Conservation (phyloP, 2,329 filamentous ascomycete species). For the Pleurostoma richardsiae region DNA sequence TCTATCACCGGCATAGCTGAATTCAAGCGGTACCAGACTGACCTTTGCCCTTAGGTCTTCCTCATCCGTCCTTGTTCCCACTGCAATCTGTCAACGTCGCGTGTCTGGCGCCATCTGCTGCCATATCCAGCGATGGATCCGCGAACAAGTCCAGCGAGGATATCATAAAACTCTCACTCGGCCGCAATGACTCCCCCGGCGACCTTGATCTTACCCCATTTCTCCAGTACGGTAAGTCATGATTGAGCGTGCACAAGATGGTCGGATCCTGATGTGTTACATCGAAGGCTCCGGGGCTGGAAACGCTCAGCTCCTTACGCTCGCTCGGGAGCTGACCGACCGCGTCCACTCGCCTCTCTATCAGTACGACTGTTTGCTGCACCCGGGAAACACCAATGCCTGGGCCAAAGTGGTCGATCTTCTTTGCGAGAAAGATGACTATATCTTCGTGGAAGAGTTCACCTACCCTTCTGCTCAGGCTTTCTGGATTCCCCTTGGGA, state of each 20-base stretch:
- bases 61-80: slow-evolving; percentile 21
- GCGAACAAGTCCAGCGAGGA: no score
- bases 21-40: no score
- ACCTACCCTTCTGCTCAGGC: slow-evolving; percentile 24
- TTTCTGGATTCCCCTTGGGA: slow-evolving; percentile 20
- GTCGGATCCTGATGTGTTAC: neutral
- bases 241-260: no score
- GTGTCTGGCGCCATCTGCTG: no score
- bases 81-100: slow-evolving; percentile 1
- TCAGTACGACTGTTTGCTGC: slow-evolving; percentile 16
- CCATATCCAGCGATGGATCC: no score
- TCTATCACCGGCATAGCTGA: no score
- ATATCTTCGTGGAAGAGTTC: slow-evolving; percentile 20
- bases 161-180: no score
- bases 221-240: slow-evolving; percentile 8
- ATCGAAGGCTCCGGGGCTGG: slow-evolving; percentile 11
- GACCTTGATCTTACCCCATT: neutral
- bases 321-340: slow-evolving; percentile 10
- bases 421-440: slow-evolving; percentile 19
- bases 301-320: slow-evolving; percentile 6
- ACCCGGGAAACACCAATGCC: slow-evolving; percentile 23
- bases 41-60: slow-evolving; percentile 13
- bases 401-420: slow-evolving; percentile 23
- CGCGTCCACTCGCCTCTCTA: slow-evolving; percentile 13
- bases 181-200: neutral